A percentile compares a stretch with the other conserved stretches of the same genome.
Conservation (phyloP, 805 yeast genomes). For the Yarrowia divulgata region DNA sequence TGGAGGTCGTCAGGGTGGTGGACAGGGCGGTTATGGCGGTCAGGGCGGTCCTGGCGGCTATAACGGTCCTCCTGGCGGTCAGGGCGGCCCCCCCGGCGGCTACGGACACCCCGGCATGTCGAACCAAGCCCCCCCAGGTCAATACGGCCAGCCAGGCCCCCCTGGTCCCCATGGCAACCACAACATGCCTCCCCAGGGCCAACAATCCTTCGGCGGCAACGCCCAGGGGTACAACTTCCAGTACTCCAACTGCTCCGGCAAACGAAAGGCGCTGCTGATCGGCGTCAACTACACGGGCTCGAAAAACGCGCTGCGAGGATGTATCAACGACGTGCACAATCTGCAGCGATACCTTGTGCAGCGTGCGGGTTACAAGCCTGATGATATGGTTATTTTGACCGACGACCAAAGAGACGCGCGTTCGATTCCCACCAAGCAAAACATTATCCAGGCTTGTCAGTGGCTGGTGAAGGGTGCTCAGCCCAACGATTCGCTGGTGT, state of each 20-base stretch:
- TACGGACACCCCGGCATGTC: slow-evolving; percentile 3
- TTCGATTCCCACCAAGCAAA: slow-evolving; percentile 66
- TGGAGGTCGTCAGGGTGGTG: not conserved
- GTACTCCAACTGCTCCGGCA: slow-evolving; percentile 53
- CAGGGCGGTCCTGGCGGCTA: not conserved
- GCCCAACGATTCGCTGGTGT: slow-evolving; percentile 78
- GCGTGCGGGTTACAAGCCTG: slow-evolving; percentile 52
- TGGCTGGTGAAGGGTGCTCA: slow-evolving; percentile 79
- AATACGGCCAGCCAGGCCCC: slow-evolving; percentile 9
- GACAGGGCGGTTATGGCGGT: not conserved
- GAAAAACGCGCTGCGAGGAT: slow-evolving; percentile 68
- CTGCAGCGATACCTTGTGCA: slow-evolving; percentile 55
- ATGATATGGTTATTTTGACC: slow-evolving; percentile 53
- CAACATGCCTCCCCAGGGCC: slow-evolving; percentile 33
- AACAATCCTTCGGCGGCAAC: slow-evolving; percentile 18
- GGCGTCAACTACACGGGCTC: slow-evolving; percentile 82
- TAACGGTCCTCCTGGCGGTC: not conserved
- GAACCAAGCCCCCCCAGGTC: slow-evolving; percentile 10
- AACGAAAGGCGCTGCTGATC: slow-evolving; percentile 73
- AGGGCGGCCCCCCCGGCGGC: not conserved
- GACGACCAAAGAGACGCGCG: slow-evolving; percentile 54
- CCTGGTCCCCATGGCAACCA: slow-evolving; percentile 13
- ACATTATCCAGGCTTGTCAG: slow-evolving; percentile 78
- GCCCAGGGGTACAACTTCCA: slow-evolving; percentile 27
- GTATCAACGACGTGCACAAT: slow-evolving; percentile 72